Conservation (phyloP, 768 basidiomycete species). For the Phanerochaete sordida region DNA sequence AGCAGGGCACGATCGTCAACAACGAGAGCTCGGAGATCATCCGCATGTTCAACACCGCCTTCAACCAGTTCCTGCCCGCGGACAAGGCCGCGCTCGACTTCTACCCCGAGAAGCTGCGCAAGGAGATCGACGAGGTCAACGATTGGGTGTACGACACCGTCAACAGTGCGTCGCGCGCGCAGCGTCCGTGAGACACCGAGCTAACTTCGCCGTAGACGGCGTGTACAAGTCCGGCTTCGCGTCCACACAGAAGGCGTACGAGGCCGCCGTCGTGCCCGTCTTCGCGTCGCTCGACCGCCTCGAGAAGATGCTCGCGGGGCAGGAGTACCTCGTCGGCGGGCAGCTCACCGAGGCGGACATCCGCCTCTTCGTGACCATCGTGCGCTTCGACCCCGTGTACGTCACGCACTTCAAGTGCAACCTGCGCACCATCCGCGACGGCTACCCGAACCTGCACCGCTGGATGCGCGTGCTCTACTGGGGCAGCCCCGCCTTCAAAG, state of each 20-base stretch:
- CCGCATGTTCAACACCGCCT: constrained; percentile 84
- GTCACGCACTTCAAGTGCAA: constrained; percentile 94
- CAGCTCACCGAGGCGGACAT: constrained; percentile 80
- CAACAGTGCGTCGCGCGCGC: constrained; percentile 32
- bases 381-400: constrained; percentile 88
- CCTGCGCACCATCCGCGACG: constrained; percentile 76
- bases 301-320: constrained; percentile 72
- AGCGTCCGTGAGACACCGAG: not conserved
- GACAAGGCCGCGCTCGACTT: constrained; percentile 66
- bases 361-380: constrained; percentile 88
- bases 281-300: constrained; percentile 79
- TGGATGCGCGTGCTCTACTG: constrained; percentile 94
- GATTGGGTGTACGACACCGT: constrained; percentile 84
- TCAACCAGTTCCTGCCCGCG: constrained; percentile 66
- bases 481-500: constrained; percentile 83
- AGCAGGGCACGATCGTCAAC: constrained; percentile 83
- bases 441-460: constrained; percentile 83
- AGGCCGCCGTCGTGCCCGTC: constrained; percentile 66
- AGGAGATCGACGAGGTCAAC: constrained; percentile 82
- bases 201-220: constrained; percentile 46
- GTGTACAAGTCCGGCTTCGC: constrained; percentile 93
- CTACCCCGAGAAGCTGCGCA: constrained; percentile 70
- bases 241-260: constrained; percentile 75
- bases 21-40: constrained; percentile 96
- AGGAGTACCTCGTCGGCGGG: constrained; percentile 80